A percentile compares a stretch with the other conserved stretches of the same genome.
Evolutionary conservation across 2,329 filamentous ascomycete genomes (phyloP).

Genomic region (Arthrinium puccinioides): DNA sequence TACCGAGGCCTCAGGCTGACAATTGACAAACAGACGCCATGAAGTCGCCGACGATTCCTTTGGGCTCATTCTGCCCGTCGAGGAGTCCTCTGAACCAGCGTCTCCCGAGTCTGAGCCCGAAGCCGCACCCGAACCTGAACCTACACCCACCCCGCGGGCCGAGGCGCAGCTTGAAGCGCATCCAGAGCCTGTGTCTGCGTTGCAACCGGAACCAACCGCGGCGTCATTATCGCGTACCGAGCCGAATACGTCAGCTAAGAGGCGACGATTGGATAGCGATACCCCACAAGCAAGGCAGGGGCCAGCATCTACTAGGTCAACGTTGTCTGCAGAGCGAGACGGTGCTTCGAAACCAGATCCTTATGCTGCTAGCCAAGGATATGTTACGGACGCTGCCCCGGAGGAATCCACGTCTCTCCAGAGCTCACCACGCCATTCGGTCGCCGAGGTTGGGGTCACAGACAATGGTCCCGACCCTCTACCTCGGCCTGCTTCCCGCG

Average conservation of each 20-base stretch:
- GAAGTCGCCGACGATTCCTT: slow-evolving; percentile 56
- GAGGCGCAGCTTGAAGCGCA: neutral
- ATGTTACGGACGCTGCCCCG: too few species aligned
- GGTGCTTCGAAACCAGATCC: slow-evolving; percentile 8
- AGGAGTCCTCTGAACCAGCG: slow-evolving; percentile 12
- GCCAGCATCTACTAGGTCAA: slow-evolving; percentile 12
- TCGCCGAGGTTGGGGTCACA: slow-evolving; percentile 5
- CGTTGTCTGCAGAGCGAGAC: slow-evolving; percentile 10
- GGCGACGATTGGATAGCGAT: slow-evolving; percentile 27
- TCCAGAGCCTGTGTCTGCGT: slow-evolving; percentile 1
- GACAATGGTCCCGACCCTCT: slow-evolving; percentile 10
- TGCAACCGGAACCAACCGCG: slow-evolving; percentile 9
- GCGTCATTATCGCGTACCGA: slow-evolving; percentile 27
- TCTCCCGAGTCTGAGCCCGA: slow-evolving; percentile 6
- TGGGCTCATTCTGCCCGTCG: slow-evolving; percentile 38
- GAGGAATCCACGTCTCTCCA: too few species aligned
- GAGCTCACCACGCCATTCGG: too few species aligned
- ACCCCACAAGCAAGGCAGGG: slow-evolving; percentile 8
- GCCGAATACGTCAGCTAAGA: slow-evolving; percentile 42
- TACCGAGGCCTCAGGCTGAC: slow-evolving; percentile 6
- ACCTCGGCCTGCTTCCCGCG: slow-evolving; percentile 9
- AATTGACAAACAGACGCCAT: slow-evolving; percentile 32
- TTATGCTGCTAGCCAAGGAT: slow-evolving; percentile 8
- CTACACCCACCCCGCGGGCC: neutral
- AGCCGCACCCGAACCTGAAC: slow-evolving; percentile 7